phyloP scores from a whole-genome alignment of 1,284 basidiomycete genomes.

The Phellopilus nigrolimitatus region DNA sequence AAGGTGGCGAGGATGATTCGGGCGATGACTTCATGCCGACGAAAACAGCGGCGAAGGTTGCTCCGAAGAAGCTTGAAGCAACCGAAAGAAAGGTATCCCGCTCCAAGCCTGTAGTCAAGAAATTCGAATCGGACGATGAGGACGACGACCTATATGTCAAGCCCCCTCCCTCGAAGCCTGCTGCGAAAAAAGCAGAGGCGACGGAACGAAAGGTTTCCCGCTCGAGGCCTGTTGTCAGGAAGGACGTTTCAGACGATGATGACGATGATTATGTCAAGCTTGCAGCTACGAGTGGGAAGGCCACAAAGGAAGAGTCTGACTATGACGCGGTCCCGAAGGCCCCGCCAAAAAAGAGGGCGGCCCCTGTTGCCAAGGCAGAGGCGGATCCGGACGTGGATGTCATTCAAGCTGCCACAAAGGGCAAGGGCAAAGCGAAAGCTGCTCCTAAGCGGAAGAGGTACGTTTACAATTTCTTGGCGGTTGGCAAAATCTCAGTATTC shows the following conservation, averaged over 20 bases:
- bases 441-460: constrained; percentile 28
- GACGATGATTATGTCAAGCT: constrained; percentile 24
- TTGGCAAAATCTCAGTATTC: not conserved
- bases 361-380: not conserved
- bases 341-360: constrained; percentile 2
- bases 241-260: constrained; percentile 44
- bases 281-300: constrained; percentile 6
- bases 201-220: constrained; percentile 10
- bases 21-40: constrained; percentile 76
- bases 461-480: not conserved
- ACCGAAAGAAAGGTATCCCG: constrained; percentile 21
- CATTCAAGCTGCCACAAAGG: constrained; percentile 23
- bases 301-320: constrained; percentile 10
- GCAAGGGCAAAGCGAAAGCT: constrained; percentile 22
- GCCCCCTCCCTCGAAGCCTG: constrained; percentile 13
- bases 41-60: constrained; percentile 50
- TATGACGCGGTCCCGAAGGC: constrained; percentile 5
- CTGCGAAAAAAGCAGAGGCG: constrained; percentile 19
- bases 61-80: constrained; percentile 26
- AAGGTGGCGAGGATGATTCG: constrained; percentile 49
- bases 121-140: constrained; percentile 25
- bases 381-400: constrained; percentile 11
- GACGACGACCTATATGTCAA: constrained; percentile 28
- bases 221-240: constrained; percentile 29
- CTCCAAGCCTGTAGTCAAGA: constrained; percentile 18